phyloP scores from a whole-genome alignment of 106 monocot species.

The Phalaenopsis aphrodite region DNA sequence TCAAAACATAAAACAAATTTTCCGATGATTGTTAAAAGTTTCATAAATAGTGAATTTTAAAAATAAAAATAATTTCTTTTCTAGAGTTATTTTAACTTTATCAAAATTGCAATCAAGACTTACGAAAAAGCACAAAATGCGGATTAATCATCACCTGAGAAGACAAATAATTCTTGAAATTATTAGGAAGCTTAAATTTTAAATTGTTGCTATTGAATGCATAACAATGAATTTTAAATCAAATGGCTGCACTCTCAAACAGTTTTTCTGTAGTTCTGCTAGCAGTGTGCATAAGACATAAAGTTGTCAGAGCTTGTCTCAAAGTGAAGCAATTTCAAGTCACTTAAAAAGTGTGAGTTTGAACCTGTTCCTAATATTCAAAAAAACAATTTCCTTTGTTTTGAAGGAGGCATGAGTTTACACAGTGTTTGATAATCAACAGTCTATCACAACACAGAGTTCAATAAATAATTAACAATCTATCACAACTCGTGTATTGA shows the following conservation, averaged over 20 bases:
- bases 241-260: background rate
- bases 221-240: background rate
- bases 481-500: too few relatives aligned
- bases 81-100: background rate
- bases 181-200: background rate
- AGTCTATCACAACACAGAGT: too few relatives aligned
- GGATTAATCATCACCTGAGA: background rate
- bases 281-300: too few relatives aligned
- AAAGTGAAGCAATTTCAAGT: too few relatives aligned
- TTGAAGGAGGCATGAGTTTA: too few relatives aligned
- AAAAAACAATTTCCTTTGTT: too few relatives aligned
- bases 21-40: background rate
- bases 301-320: too few relatives aligned
- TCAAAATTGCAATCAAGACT: background rate
- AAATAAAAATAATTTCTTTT: background rate
- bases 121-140: background rate
- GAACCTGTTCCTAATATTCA: too few relatives aligned
- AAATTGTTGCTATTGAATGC: background rate
- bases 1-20: background rate
- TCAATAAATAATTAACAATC: too few relatives aligned
- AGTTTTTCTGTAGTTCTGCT: too few relatives aligned
- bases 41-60: background rate
- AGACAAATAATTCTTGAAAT: background rate
- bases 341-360: too few relatives aligned
- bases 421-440: too few relatives aligned